Evolutionary conservation across 2,329 filamentous ascomycete genomes (phyloP).

Genomic region (Ophiostoma fasciatum): DNA sequence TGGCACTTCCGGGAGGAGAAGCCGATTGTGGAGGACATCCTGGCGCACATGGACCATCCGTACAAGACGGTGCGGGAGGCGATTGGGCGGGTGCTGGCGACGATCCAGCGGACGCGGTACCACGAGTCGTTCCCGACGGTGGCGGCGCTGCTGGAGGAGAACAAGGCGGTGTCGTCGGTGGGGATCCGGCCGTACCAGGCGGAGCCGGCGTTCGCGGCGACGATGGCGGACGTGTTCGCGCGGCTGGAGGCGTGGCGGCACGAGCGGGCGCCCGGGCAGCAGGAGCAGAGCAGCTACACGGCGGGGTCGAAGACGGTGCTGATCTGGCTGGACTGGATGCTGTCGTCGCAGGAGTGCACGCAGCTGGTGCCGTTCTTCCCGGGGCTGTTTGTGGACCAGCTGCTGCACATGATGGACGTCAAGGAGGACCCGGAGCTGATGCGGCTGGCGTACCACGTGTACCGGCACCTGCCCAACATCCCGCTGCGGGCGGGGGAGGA

Average conservation of each 20-base stretch:
- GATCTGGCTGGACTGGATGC: constrained; percentile 81
- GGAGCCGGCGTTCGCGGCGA: constrained; percentile 54
- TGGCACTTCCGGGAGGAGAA: constrained; percentile 93
- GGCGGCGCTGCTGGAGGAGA: constrained; percentile 55
- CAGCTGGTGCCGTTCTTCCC: constrained; percentile 87
- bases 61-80: constrained; percentile 96
- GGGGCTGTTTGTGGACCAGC: constrained; percentile 73
- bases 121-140: constrained; percentile 87
- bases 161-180: constrained; percentile 67
- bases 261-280: constrained; percentile 71
- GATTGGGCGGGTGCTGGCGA: constrained; percentile 77
- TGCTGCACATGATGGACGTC: constrained; percentile 99
- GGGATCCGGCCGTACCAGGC: constrained; percentile 75
- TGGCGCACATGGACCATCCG: constrained; percentile 85
- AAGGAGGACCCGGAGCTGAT: constrained; percentile 96
- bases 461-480: constrained; percentile 89
- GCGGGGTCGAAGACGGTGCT: constrained; percentile 92
- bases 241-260: constrained; percentile 78
- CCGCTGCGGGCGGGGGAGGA: constrained; percentile 82
- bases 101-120: constrained; percentile 81
- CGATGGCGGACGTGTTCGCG: constrained; percentile 60
- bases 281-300: constrained; percentile 88
- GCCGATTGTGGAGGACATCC: constrained; percentile 78
- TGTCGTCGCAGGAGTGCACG: constrained; percentile 85
- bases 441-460: constrained; percentile 88